A percentile compares a stretch with the other conserved stretches of the same genome.
Conservation (phyloP, 371 early-diverging fungal genomes). For the Choanephora cucurbitarum region DNA sequence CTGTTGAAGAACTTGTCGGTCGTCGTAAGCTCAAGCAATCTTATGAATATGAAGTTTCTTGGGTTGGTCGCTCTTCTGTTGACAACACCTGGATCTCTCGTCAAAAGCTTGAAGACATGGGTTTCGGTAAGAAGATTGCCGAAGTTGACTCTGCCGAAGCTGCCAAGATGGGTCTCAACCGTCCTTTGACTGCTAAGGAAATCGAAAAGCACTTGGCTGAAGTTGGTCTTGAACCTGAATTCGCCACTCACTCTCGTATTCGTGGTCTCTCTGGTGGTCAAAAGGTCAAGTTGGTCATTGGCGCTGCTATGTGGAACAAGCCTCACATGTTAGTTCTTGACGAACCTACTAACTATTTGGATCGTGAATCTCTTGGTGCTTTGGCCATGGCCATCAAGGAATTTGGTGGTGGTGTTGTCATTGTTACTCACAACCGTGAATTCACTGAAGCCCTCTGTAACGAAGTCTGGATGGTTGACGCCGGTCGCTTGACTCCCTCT, state of each 20-base stretch:
- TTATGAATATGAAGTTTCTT: constrained; percentile 69
- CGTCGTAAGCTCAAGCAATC: constrained; percentile 74
- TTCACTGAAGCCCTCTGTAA: constrained; percentile 71
- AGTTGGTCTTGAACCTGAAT: constrained; percentile 71
- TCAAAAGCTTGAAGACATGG: constrained; percentile 68
- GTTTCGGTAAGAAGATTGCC: constrained; percentile 69
- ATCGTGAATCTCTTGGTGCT: constrained; percentile 77
- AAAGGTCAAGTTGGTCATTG: constrained; percentile 89
- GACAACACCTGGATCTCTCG: constrained; percentile 76
- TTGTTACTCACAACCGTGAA: constrained; percentile 77
- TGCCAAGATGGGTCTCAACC: constrained; percentile 64
- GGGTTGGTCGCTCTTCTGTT: constrained; percentile 60
- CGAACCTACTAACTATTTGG: constrained; percentile 88
- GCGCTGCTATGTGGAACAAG: constrained; percentile 82
- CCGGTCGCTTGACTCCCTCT: constrained; percentile 58
- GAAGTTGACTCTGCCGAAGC: constrained; percentile 68
- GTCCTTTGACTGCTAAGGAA: constrained; percentile 66
- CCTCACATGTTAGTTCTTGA: constrained; percentile 90
- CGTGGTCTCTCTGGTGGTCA: constrained; percentile 90
- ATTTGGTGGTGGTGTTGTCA: constrained; percentile 78
- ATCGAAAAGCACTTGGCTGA: constrained; percentile 73
- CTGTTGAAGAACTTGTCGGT: constrained; percentile 60
- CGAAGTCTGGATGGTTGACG: constrained; percentile 79
- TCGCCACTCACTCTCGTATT: constrained; percentile 82
- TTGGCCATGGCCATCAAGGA: constrained; percentile 66